Evolutionary conservation across 2,329 filamentous ascomycete genomes (phyloP), one percentile per base, ranked within the genome.

Genomic region (Byssoonygena ceratinophila): DNA sequence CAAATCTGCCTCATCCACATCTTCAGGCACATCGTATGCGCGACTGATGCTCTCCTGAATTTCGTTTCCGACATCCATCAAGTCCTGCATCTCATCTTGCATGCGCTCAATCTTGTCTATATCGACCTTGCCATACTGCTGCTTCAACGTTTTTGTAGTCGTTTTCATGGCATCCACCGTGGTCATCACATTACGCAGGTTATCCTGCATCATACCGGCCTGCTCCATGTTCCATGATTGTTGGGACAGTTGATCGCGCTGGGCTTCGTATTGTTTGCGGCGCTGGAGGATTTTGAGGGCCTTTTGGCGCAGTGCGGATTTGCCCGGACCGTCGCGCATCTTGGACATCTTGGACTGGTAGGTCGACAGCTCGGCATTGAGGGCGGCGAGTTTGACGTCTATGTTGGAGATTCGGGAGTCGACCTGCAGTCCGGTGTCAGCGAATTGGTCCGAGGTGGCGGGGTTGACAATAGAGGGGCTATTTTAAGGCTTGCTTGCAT

Each of bases 141-240:
- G 86, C 66, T 83, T 83, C 58, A 98, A 78, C 63, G 88, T 84
- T 74, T 95, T 95, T 63, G 92, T 95, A 22, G 91, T 96, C 1
- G 85, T 89, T 79, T 96, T 94, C 81, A 98, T 91, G 9, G 91
- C 90, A 68, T 97, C 91, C 41, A 97, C 90, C 25, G 92, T 96
- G 16, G 89, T 94, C 90, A 96, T 96, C 58, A 92, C 91, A 70
- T 97, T 97, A 70, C 94, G 92, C 50, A 98, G 79, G 66, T 97
- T 97, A 72, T 97, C 91, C 74, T 94, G 89, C 91, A 97, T 96
- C 79, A 90, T 94, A 67, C 86, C 85, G 2, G 91, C 90, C 72
- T 96, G 90, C 73, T 97, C 90, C 90, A 98, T 96, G 73, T 97
- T 97, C 90, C 90, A 97, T 20, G 87, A 87, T 72, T 98, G 92